phyloP scores from a whole-genome alignment of 192 early-diverging fungal species.

The Physocladia obscura region DNA sequence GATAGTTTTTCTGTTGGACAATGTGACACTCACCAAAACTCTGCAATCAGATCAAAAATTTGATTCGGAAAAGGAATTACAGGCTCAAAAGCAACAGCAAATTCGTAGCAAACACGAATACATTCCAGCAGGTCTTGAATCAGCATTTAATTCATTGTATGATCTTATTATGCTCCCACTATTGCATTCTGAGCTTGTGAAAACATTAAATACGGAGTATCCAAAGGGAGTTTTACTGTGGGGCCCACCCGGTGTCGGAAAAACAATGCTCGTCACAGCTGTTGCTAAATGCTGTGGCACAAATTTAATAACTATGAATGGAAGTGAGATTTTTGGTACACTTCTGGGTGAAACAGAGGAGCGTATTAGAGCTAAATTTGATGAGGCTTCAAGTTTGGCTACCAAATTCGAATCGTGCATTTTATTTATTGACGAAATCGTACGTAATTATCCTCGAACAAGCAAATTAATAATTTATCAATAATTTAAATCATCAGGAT shows the following conservation, averaged over 20 bases:
- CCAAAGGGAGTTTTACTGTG: conserved; percentile 82
- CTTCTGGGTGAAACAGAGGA: conserved; percentile 88
- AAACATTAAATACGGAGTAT: conserved; percentile 69
- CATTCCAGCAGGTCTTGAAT: conserved; percentile 66
- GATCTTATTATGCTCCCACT: conserved; percentile 81
- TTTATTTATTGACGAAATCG: conserved; percentile 96
- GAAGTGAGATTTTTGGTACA: conserved; percentile 80
- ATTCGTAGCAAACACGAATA: not conserved
- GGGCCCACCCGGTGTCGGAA: conserved; percentile 94
- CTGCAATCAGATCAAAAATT: no score
- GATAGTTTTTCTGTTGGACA: not conserved
- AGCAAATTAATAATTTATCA: no score
- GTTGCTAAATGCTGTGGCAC: conserved; percentile 67
- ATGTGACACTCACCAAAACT: no score
- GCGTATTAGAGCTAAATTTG: conserved; percentile 69
- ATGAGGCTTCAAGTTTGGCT: conserved; percentile 57
- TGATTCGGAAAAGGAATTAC: not conserved
- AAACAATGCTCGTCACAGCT: conserved; percentile 78
- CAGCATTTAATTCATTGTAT: conserved; percentile 68
- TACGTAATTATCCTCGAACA: conserved; percentile 35
- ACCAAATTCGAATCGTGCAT: conserved; percentile 55
- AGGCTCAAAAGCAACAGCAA: not conserved
- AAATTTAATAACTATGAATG: conserved; percentile 65
- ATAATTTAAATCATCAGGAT: no score
- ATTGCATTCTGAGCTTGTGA: conserved; percentile 52